A percentile compares a stretch with the other conserved stretches of the same genome.
These are phyloP conservation scores for Skeletonema menzelii DNA, from an alignment of 108 stramenopile genomes.

Conservation along the genomic window DNA sequence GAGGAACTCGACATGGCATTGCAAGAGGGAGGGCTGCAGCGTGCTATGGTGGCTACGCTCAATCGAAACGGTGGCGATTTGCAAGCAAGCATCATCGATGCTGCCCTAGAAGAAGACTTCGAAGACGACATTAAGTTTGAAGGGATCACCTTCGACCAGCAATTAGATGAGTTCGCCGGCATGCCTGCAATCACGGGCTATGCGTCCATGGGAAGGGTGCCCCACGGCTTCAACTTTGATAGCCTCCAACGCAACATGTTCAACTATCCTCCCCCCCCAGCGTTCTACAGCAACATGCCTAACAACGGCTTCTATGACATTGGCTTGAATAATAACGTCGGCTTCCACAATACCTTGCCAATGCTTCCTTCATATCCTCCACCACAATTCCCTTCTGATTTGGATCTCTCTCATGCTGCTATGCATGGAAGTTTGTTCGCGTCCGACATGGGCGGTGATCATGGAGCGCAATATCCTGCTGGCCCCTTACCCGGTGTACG, in stretches of 20 bases:
- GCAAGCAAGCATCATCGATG: background rate
- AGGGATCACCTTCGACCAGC: background rate
- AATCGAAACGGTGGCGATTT: background rate
- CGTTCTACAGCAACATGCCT: background rate
- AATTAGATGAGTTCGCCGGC: background rate
- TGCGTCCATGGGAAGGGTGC: background rate
- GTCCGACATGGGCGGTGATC: background rate
- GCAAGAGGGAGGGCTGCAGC: background rate
- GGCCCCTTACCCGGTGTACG: too few relatives aligned
- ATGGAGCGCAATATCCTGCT: background rate
- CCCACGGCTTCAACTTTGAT: background rate
- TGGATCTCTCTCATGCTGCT: background rate
- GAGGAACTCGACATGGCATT: background rate
- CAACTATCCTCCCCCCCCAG: background rate
- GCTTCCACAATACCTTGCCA: background rate
- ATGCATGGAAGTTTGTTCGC: background rate
- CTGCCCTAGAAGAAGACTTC: background rate
- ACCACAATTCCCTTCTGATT: background rate
- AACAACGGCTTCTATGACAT: background rate
- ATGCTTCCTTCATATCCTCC: background rate
- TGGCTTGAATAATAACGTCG: background rate
- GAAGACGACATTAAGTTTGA: background rate
- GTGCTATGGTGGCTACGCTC: background rate
- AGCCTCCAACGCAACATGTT: background rate
- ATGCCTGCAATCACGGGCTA: background rate